These are phyloP conservation scores for Inga leiocalycina DNA, from an alignment of 306 rosid species.

Conservation along the genomic window DNA sequence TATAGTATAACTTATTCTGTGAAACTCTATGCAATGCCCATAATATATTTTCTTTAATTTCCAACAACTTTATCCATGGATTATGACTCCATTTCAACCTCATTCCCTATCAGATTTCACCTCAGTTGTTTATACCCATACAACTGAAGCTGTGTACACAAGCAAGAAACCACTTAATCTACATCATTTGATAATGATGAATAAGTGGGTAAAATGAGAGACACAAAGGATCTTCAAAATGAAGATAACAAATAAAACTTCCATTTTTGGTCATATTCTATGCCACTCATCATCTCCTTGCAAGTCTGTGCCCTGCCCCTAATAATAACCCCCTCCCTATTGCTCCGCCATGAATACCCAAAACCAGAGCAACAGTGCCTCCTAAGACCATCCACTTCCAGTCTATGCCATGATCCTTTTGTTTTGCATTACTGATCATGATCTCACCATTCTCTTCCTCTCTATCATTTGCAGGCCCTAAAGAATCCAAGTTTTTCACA, in stretches of 20 bases:
- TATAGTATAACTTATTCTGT: not conserved
- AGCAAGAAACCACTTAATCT: constrained; percentile 19
- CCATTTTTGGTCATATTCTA: constrained; percentile 20
- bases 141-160: constrained; percentile 1
- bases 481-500: constrained; percentile 41
- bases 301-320: constrained; percentile 90
- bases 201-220: constrained; percentile 35
- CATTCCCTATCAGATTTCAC: not conserved
- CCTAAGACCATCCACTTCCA: constrained; percentile 96
- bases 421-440: constrained; percentile 22
- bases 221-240: constrained; percentile 34
- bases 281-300: constrained; percentile 59
- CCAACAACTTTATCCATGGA: not conserved
- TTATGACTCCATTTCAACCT: not conserved
- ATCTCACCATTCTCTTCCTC: constrained; percentile 48
- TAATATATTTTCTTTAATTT: not conserved
- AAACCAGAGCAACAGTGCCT: constrained; percentile 86
- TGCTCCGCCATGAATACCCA: constrained; percentile 85
- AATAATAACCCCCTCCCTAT: constrained; percentile 76
- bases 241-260: constrained; percentile 27
- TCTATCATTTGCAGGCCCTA: constrained; percentile 38
- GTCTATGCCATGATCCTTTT: constrained; percentile 58
- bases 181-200: constrained; percentile 18
- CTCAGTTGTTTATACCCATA: not conserved
- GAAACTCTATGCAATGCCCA: not conserved